Percentiles rank a stretch among this genome's conserved stretches.
Evolutionary conservation across 2,329 filamentous ascomycete genomes (phyloP).

Genomic region (Aureobasidium pullulans): DNA sequence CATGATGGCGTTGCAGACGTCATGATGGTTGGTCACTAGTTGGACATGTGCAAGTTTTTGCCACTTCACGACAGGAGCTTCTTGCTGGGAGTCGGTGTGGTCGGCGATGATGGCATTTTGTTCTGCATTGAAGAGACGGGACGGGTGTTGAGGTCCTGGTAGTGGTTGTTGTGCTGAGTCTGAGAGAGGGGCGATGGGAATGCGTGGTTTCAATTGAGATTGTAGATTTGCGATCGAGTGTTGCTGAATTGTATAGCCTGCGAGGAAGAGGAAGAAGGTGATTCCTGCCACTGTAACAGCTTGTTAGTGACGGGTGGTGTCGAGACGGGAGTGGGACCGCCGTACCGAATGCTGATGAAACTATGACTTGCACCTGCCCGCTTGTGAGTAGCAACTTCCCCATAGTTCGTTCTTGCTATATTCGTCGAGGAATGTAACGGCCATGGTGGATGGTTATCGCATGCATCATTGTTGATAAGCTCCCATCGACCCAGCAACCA

Average conservation of each 20-base stretch:
- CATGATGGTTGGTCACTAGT: slow-evolving; percentile 36
- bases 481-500: slow-evolving; percentile 14
- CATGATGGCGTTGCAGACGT: slow-evolving; percentile 45
- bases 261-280: slow-evolving; percentile 76
- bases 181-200: slow-evolving; percentile 32
- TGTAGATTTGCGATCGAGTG: slow-evolving; percentile 61
- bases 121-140: slow-evolving; percentile 21
- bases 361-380: slow-evolving; percentile 61
- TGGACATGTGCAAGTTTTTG: slow-evolving; percentile 41
- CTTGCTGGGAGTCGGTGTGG: slow-evolving; percentile 21
- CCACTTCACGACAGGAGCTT: slow-evolving; percentile 34
- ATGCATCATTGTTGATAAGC: slow-evolving; percentile 15
- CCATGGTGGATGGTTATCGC: neutral
- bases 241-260: slow-evolving; percentile 82
- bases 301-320: neutral
- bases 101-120: slow-evolving; percentile 15
- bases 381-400: slow-evolving; percentile 55
- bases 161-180: slow-evolving; percentile 11
- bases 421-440: slow-evolving; percentile 6
- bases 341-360: slow-evolving; percentile 58
- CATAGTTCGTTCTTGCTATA: slow-evolving; percentile 3
- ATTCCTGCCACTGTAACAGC: slow-evolving; percentile 56
- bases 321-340: neutral
- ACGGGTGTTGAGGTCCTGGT: slow-evolving; percentile 17
- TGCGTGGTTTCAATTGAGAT: slow-evolving; percentile 56